Percentiles rank a stretch among this genome's conserved stretches.
Evolutionary conservation across 2,329 filamentous ascomycete species (phyloP).

Genomic region (Chaetoscypha palmicola): DNA sequence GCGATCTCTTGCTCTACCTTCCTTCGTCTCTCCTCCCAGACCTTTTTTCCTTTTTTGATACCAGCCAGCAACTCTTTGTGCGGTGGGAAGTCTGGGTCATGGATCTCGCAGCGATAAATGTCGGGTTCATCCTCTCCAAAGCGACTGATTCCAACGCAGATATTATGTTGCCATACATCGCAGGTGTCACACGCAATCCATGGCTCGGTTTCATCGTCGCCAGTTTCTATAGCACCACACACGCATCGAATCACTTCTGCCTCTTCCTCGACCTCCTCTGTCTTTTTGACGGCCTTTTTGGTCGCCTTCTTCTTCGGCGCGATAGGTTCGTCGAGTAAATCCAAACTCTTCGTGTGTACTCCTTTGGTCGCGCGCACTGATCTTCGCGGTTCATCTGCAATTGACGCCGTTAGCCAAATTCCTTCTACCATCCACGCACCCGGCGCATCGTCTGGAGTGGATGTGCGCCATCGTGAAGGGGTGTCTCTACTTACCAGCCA

Average conservation of each 20-base stretch:
- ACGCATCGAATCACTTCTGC: conserved; percentile 78
- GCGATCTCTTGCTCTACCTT: conserved; percentile 50
- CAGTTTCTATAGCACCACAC: conserved; percentile 79
- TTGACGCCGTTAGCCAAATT: conserved; percentile 18
- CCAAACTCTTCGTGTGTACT: conserved; percentile 83
- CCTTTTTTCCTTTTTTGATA: conserved; percentile 72
- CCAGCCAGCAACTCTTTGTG: conserved; percentile 76
- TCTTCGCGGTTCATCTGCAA: conserved; percentile 73
- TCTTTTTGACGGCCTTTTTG: conserved; percentile 49
- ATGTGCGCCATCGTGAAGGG: conserved; percentile 6
- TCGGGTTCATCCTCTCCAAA: conserved; percentile 70
- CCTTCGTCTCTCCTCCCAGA: conserved; percentile 69
- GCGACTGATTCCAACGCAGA: conserved; percentile 80
- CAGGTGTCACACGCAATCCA: conserved; percentile 97
- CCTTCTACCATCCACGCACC: neutral
- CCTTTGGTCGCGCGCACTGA: conserved; percentile 96
- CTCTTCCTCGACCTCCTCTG: conserved; percentile 41
- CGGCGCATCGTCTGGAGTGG: conserved; percentile 3
- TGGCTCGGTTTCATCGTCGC: conserved; percentile 77
- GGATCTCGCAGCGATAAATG: conserved; percentile 89
- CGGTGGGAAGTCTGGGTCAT: conserved; percentile 60
- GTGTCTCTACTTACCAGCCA: conserved; percentile 52
- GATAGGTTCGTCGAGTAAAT: conserved; percentile 58
- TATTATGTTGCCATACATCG: conserved; percentile 93
- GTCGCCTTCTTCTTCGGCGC: conserved; percentile 43